Evolutionary conservation across 495 filamentous ascomycete genomes (phyloP), one percentile per base, ranked within the genome.

Genomic region (Gamarada debralockiae): DNA sequence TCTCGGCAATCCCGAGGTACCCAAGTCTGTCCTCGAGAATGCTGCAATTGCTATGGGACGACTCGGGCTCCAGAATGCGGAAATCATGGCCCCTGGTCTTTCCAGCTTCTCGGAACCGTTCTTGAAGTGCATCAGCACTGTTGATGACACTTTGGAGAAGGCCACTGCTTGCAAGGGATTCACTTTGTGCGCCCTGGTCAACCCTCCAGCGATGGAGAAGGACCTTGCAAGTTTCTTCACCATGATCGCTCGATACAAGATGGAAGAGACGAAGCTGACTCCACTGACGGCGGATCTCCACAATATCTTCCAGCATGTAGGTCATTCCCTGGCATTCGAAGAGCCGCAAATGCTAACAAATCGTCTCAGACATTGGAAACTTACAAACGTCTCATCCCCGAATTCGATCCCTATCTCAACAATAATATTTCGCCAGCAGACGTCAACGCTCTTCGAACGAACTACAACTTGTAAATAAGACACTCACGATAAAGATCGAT

Each of bases 91-190:
- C 0, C 87, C 90, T 9, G 85, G 88, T 36, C 78, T 99, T n/a
- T 74, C 80, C 29, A 82, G 78, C 37, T 95, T 92, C 55, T 90
- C 92, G 2, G 78, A 82, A 9, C 79, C 84, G 3, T 97, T 97
- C 70, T 69, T 99, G 37, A 77, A 76, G 39, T 83, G 88, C 0
- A 91, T 97, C 73, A 77, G 79, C 51, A 87, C 88, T 50, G 87
- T 97, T 36, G 86, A 90, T 41, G 86, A 86, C 59, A 92, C 92
- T 10, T 88, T 95, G 49, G 93, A 99, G 71, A 98, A 97, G 72
- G 90, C 86, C 0, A 90, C 92, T 15, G 92, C 95, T 2, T 86
- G 97, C 68, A 79, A 89, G 56, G 93, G 93, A 0, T 96, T 98
- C 72, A 86, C 85, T 52, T 74, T 86, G 52, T 81, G 92, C 50